Evolutionary conservation across 129 eudicot genomes (phyloP), one percentile per base, ranked within the genome.

Genomic region (Pittosporum tobira): DNA sequence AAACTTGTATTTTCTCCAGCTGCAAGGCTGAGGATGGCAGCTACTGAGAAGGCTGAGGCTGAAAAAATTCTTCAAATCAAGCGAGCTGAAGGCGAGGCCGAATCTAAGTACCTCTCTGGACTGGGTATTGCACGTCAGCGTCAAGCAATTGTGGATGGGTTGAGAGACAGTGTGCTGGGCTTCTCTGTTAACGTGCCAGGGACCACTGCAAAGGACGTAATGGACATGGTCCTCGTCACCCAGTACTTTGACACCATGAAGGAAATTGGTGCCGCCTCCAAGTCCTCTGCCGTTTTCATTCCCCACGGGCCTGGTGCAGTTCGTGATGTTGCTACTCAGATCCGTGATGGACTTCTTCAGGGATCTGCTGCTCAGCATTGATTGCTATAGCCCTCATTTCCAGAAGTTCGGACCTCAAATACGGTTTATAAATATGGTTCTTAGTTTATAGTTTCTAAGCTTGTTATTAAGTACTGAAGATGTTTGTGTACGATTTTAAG

Each of bases 21-120:
- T 78, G 85, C 94, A 53, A 81, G 94, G 65, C 23, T 85, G 71
- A 75, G 94, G 61, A 54, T 75, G 77, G 94, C 94, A 19, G 85
- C 89, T 26, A 75, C 71, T 44, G 94, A 84, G 54, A 84, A 84
- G 75, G 94, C 94, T 0, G 94, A 84, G 51, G 94, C 94, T 11
- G 94, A 84, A 64, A 84, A 84, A 57, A 77, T 84, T 9, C 56
- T 84, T 20, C 94, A 84, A 61, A 84, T 86, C 2, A 86, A 86
- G 75, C 50, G 84, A 58, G 95, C 95, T 11, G 95, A 86, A 73
- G 95, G 95, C 12, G 95, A 87, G 76, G 93, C 93, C 0, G 95
- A 87, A 57, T 63, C 93, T 1, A 87, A 87, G 62, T 85, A 81
- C 64, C 53, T 85, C 15, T 70, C 88, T 3, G 94, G 94, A 7